phyloP scores from a whole-genome alignment of 176 grass and related monocot genomes.

The Panicum miliaceum region DNA sequence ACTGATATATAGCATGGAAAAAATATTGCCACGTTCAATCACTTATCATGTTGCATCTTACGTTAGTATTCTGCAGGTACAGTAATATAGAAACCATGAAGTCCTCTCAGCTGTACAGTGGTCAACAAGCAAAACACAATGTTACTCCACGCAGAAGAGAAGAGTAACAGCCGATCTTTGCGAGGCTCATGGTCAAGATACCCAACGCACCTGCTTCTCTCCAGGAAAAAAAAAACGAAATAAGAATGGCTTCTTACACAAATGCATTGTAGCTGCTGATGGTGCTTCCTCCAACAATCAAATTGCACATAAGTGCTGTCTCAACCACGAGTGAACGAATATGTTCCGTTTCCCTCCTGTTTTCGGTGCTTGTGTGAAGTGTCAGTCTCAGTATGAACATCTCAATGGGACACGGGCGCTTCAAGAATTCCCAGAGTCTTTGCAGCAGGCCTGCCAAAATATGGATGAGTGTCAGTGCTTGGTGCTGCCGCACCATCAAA shows the following conservation, averaged over 20 bases:
- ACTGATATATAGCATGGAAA: not conserved
- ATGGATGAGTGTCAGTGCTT: not conserved
- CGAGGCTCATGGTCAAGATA: not conserved
- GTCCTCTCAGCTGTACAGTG: not conserved
- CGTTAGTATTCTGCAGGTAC: not conserved
- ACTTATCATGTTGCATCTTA: not conserved
- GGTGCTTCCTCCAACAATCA: constrained; percentile 3
- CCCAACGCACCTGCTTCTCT: not conserved
- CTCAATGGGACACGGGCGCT: not conserved
- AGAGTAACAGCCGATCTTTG: not conserved
- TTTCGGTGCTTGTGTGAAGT: not conserved
- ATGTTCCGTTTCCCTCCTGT: not conserved
- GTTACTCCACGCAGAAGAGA: not conserved
- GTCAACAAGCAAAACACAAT: not conserved
- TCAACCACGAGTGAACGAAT: not conserved
- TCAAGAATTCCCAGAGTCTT: constrained; percentile 14
- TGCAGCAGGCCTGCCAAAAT: not conserved
- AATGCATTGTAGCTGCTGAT: not conserved
- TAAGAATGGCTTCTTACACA: not conserved
- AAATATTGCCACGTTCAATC: not conserved
- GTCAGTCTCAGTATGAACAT: not conserved
- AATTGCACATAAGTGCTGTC: not conserved
- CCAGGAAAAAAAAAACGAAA: not conserved
- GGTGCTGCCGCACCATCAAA: not conserved
- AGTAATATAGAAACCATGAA: not conserved